These are phyloP conservation scores for Lagerstroemia speciosa DNA, from an alignment of 345 rosid species.

Conservation along the genomic window DNA sequence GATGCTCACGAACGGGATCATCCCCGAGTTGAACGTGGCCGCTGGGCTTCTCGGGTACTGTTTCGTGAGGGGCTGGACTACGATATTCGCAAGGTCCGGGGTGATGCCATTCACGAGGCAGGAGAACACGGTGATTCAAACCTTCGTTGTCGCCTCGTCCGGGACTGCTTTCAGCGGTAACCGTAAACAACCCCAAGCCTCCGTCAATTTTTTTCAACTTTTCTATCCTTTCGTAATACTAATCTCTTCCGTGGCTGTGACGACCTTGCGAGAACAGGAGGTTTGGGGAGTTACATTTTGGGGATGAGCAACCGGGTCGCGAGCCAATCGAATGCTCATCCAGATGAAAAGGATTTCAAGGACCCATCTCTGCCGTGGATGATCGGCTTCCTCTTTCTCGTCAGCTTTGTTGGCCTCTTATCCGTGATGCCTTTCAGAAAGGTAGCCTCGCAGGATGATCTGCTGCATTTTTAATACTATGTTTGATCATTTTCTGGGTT, in stretches of 20 bases:
- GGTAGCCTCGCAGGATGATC: background rate
- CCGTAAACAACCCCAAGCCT: no score
- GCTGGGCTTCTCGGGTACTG: slow-evolving; percentile 69
- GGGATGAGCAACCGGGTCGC: slow-evolving; percentile 70
- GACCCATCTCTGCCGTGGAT: slow-evolving; percentile 59
- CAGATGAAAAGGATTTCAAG: slow-evolving; percentile 26
- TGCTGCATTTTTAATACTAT: no score
- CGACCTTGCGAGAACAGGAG: slow-evolving; percentile 31
- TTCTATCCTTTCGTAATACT: no score
- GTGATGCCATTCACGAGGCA: slow-evolving; percentile 56
- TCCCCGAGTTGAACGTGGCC: slow-evolving; percentile 62
- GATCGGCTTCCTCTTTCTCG: slow-evolving; percentile 70
- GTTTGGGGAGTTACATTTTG: slow-evolving; percentile 68
- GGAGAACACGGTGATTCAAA: slow-evolving; percentile 73
- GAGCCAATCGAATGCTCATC: slow-evolving; percentile 29
- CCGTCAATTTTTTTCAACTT: no score
- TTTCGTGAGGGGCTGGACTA: slow-evolving; percentile 61
- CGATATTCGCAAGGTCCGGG: slow-evolving; percentile 32
- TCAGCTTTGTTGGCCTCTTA: slow-evolving; percentile 85
- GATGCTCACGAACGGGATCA: slow-evolving; percentile 61
- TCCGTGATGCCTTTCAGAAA: slow-evolving; percentile 29
- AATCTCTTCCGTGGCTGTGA: background rate
- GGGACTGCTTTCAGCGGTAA: slow-evolving; percentile 74
- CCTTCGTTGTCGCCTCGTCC: slow-evolving; percentile 72
- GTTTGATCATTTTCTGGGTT: no score